Base-by-base conservation (phyloP, 1,284 basidiomycete genomes). In the Salmacisia buchloeana region DNA sequence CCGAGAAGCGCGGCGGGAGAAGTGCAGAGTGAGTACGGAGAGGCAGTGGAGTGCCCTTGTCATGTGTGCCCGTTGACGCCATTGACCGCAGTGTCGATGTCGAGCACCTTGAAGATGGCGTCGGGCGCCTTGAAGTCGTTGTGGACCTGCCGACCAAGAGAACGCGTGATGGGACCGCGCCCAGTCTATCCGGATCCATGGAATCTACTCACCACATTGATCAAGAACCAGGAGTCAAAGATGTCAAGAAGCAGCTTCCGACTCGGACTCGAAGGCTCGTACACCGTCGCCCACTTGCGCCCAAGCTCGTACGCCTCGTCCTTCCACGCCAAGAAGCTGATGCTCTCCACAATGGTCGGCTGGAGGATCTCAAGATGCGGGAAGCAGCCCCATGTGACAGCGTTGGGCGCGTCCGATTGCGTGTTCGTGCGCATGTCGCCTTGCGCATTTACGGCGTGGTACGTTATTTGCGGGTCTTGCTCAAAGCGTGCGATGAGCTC, bases 361-460 rank as follows among this genome's bases (percentile, higher is more conserved):
- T 98, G 96, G 58, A 97, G 84, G 75, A 98, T 92, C 83, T 98
- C 96, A 81, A 92, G 21, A 65, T 78, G 76, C 7, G 96, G 94
- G 85, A 97, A 99, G 5, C 96, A 92, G 70, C 94, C 96, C 96
- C 94, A 99, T 0, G 96, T 99, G 54, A 99, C 96, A 6, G 96
- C 96, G 75, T 97, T 98, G 39, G 94, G 93, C 7, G 92, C 91
- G 36, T 94, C 91, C 1, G 89, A 89, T 67, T 89, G 87, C 35
- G 88, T 92, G 83, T 98, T 98, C 60, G 94, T 97, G 62, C 87
- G 85, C 72, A 97, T 85, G 77, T 97, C 94, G 56, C 96, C 96
- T 68, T 74, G 71, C 23, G 73, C 69, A 83, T 92, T 92, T 79
- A 92, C 92, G 60, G 94, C 92, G 77, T 97, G 94, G 84, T 98